Evolutionary conservation across 768 basidiomycete genomes (phyloP).

Genomic region (Bullera alba): DNA sequence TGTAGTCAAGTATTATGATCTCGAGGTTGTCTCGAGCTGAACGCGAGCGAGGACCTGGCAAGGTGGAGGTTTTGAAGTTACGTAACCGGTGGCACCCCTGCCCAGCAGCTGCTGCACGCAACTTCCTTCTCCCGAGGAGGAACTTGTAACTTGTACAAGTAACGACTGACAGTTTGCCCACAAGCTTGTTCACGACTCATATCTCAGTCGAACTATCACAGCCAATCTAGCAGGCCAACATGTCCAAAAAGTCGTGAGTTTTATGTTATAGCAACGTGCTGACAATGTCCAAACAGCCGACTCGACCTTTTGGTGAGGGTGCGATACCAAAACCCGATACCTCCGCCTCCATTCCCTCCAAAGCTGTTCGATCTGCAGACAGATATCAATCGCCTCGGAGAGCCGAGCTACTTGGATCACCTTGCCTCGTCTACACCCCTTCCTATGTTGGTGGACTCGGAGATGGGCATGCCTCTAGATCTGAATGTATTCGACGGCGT

Average conservation of each 20-base stretch:
- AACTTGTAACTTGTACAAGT: background rate
- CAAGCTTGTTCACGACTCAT: background rate
- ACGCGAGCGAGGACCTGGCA: background rate
- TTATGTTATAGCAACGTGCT: no score
- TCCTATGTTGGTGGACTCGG: slow-evolving; percentile 95
- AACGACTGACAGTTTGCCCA: no score
- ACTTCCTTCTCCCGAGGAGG: background rate
- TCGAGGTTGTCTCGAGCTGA: background rate
- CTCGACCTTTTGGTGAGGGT: slow-evolving; percentile 87
- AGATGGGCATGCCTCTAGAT: slow-evolving; percentile 93
- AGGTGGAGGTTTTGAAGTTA: background rate
- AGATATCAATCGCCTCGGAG: slow-evolving; percentile 75
- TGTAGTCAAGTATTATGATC: background rate
- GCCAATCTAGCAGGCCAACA: background rate
- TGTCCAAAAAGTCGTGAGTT: slow-evolving; percentile 34
- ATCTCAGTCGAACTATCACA: background rate
- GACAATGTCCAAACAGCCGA: no score
- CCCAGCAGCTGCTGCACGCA: background rate
- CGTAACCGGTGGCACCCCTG: background rate
- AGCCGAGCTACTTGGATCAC: slow-evolving; percentile 73
- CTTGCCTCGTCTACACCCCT: slow-evolving; percentile 72
- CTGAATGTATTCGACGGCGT: slow-evolving; percentile 72
- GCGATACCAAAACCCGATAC: slow-evolving; percentile 87
- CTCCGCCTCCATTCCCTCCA: slow-evolving; percentile 93
- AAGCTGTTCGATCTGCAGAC: slow-evolving; percentile 90